phyloP scores from a whole-genome alignment of 768 basidiomycete genomes.

The Psilocybe cubensis region DNA sequence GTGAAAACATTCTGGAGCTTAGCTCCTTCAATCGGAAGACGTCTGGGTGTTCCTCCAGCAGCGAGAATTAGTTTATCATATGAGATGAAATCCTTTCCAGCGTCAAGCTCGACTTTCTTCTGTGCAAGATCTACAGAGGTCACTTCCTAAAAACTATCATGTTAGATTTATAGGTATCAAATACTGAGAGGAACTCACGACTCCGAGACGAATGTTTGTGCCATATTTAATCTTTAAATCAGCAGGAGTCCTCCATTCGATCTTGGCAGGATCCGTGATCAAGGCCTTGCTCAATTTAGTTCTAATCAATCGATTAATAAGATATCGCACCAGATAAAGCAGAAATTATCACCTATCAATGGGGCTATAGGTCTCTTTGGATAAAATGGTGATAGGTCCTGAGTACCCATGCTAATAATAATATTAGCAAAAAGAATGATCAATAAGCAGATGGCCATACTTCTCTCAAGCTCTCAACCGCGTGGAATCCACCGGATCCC shows the following conservation, averaged over 20 bases:
- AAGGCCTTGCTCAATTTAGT: slow-evolving; percentile 91
- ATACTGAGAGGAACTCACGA: slow-evolving; percentile 38
- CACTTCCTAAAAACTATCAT: slow-evolving; percentile 50
- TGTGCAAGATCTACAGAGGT: slow-evolving; percentile 66
- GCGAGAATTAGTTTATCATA: slow-evolving; percentile 86
- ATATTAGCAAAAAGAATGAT: slow-evolving; percentile 7
- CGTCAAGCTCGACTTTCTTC: slow-evolving; percentile 65
- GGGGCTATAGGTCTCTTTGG: slow-evolving; percentile 80
- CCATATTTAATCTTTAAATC: slow-evolving; percentile 79
- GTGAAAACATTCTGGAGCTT: slow-evolving; percentile 79
- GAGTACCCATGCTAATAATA: slow-evolving; percentile 69
- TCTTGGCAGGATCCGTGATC: slow-evolving; percentile 74
- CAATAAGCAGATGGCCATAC: slow-evolving; percentile 37
- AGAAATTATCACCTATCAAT: slow-evolving; percentile 65
- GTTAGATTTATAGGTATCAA: background rate
- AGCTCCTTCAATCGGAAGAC: slow-evolving; percentile 76
- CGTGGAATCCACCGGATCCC: slow-evolving; percentile 77
- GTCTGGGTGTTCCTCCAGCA: slow-evolving; percentile 72
- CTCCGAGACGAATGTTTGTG: slow-evolving; percentile 63
- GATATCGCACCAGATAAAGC: background rate
- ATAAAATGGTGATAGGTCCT: slow-evolving; percentile 76
- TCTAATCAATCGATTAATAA: slow-evolving; percentile 39
- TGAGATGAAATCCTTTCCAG: slow-evolving; percentile 57
- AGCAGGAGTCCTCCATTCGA: slow-evolving; percentile 72
- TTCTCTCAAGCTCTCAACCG: slow-evolving; percentile 82